Evolutionary conservation across 2,329 filamentous ascomycete species (phyloP), one percentile per base, ranked within the genome.

Genomic region (Sporothrix sp.): DNA sequence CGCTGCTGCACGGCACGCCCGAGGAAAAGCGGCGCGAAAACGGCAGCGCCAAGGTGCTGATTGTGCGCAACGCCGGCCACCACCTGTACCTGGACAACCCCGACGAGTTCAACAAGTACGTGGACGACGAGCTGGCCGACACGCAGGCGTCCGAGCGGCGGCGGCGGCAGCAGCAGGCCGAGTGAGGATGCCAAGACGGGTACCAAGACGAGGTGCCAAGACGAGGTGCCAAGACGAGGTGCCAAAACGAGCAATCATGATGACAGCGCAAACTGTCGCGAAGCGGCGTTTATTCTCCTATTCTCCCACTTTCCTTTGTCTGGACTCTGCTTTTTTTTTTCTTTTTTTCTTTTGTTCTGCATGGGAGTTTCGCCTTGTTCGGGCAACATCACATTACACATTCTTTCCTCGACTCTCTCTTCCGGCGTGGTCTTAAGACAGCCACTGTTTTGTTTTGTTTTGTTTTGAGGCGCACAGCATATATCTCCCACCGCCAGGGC

Each of bases 21-120:
- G 84, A 88, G 52, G 85, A 94, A 65, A 79, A 74, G 64, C 68
- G 71, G 52, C 70, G 68, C 3, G 91, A 96, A 62, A 85, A 87
- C 50, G 90, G 91, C 4, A 81, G 80, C 37, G 85, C 85, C 8
- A 93, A 86, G 68, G 90, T 97, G 0, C 66, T 91, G 5, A 74
- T 96, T 28, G 83, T 98, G 13, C 65, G 64, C 54, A 75, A 76
- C 59, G 74, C 78, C 0, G 78, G 78, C 0, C 78, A 81, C 45
- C 76, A 81, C 60, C 59, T 81, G 8, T 80, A 81, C 61, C 65
- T 81, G 23, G 78, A 81, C 56, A 81, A 81, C 55, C 69, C 76
- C 0, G 71, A 76, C 0, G 71, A 74, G 46, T 81, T 81, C 60
- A 81, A 81, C 62, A 61, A 70, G 3, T 66, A 72, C 40, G 66